Base-by-base conservation (phyloP, 208 protist species). In the Trypanosoma lewisi region DNA sequence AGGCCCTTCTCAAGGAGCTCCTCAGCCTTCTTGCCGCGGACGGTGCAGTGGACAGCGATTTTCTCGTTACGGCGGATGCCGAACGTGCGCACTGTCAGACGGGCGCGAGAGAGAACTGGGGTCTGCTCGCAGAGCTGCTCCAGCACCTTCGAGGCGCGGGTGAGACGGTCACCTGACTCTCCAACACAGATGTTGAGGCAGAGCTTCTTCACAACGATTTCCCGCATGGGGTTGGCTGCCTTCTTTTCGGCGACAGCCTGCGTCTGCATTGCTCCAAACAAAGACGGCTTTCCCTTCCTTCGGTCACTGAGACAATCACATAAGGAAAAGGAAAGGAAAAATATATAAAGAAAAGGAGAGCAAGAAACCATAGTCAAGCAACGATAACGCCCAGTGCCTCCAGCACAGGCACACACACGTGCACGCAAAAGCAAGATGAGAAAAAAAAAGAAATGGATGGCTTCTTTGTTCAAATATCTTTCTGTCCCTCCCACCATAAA, bases 161-260 rank as follows among this genome's bases (percentile, higher is more conserved):
- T 99, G 33, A 99, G 93, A 53, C 93, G 80, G 90, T 99, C 99
- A 75, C 98, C 98, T 75, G 79, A 91, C 85, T 99, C 98, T 78
- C 99, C 99, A 73, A 99, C 97, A 77, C 93, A 99, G 73, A 99
- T 99, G 97, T 99, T 99, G 68, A 99, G 87, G 79, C 97, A 95
- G 25, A 99, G 96, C 91, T 99, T 99, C 64, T 97, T 93, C 65
- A 99, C 98, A 45, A 88, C 70, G 70, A 99, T 98, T 70, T 98
- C 85, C 63, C 93, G 85, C 98, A 99, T 99, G 45, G 85, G 83
- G 94, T 99, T 98, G 27, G 77, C 73, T 21, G 80, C 85, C 80
- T 97, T 97, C 65, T 74, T 94, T 51, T 93, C 85, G 49, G 80
- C 83, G 51, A 86, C 44, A 16, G 25, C 41, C 33, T 34, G 30